Base-by-base conservation (phyloP, 1,284 basidiomycete genomes). In the Exobasidium rhododendri region DNA sequence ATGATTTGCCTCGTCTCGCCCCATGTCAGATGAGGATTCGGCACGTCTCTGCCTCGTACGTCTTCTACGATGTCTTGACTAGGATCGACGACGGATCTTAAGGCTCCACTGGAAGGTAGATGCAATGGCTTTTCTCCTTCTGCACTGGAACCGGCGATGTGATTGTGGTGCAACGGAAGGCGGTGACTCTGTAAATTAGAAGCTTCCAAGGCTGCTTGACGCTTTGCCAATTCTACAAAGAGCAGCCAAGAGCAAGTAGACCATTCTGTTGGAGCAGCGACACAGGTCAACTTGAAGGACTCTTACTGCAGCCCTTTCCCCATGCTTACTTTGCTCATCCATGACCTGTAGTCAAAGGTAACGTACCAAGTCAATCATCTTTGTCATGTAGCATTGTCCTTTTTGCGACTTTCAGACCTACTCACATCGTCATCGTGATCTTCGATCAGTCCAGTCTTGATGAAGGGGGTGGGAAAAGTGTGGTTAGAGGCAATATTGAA, bases 301-400 rank as follows among this genome's bases (percentile, higher is more conserved):
- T 4, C 26, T 4, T 58, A 30, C 22, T 7, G 17, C 22, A 6
- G n/a, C 54, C 14, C 20, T 40, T 40, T 32, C 55, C 56, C n/a
- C n/a, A n/a, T n/a, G n/a, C n/a, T n/a, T n/a, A n/a, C n/a, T 65
- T 58, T 75, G 74, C 63, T 76, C 74, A 59, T 76, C 74, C 74
- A 76, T 76, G n/a, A n/a, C n/a, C n/a, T n/a, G n/a, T n/a, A n/a
- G n/a, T n/a, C n/a, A n/a, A n/a, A n/a, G n/a, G n/a, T n/a, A n/a
- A n/a, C n/a, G n/a, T n/a, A n/a, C n/a, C n/a, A n/a, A n/a, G n/a
- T n/a, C n/a, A n/a, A n/a, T n/a, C n/a, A n/a, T n/a, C n/a, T n/a
- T n/a, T n/a, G n/a, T n/a, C n/a, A n/a, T n/a, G n/a, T n/a, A n/a
- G n/a, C n/a, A n/a, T n/a, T n/a, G n/a, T n/a, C n/a, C n/a, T n/a